Evolutionary conservation across 768 basidiomycete species (phyloP).

Genomic region (Suillus occidentalis): DNA sequence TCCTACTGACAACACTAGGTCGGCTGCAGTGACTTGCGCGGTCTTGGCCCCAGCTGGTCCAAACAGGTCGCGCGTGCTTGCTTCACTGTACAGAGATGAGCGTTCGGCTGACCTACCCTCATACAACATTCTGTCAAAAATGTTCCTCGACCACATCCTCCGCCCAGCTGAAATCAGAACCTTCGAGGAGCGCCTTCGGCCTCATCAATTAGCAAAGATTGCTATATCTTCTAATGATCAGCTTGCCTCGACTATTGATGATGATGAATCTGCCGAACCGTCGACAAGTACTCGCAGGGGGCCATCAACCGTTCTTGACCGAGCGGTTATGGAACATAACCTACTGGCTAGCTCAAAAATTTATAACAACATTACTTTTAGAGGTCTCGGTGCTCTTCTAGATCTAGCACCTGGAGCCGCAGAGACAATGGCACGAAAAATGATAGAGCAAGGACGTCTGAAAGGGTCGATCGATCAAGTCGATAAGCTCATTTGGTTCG

Average conservation of each 20-base stretch:
- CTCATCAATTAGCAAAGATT: conserved; percentile 94
- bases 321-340: conserved; percentile 99
- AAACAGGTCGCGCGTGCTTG: conserved; percentile 89
- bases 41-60: conserved; percentile 97
- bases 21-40: conserved; percentile 92
- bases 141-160: conserved; percentile 98
- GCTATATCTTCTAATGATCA: conserved; percentile 82
- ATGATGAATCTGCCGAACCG: conserved; percentile 54
- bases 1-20: conserved; percentile 40
- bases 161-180: conserved; percentile 85
- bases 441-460: conserved; percentile 97
- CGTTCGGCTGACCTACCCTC: conserved; percentile 77
- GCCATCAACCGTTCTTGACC: conserved; percentile 92
- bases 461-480: conserved; percentile 96
- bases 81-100: conserved; percentile 93
- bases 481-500: conserved; percentile 92
- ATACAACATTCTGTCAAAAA: conserved; percentile 91
- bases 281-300: conserved; percentile 78
- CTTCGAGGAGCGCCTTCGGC: conserved; percentile 83
- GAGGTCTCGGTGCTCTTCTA: conserved; percentile 86
- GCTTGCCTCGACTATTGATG: conserved; percentile 64
- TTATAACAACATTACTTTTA: conserved; percentile 96
- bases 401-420: conserved; percentile 90
- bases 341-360: conserved; percentile 94
- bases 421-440: conserved; percentile 95